These are phyloP conservation scores for Astragalus membranaceus DNA, from an alignment of 306 rosid genomes.

Conservation along the genomic window DNA sequence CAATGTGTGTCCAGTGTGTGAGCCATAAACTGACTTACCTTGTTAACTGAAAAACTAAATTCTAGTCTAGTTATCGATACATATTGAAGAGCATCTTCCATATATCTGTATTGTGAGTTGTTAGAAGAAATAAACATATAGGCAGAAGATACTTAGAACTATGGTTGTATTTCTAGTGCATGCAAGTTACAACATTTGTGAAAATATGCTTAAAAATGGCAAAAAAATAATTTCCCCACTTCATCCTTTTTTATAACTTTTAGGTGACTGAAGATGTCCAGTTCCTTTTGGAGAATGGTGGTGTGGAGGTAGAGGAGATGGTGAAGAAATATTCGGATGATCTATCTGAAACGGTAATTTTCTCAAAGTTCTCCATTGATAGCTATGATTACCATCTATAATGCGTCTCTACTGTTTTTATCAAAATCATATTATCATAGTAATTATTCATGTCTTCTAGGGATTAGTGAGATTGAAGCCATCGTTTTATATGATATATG, in stretches of 20 bases:
- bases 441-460: neutral
- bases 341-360: constrained; percentile 49
- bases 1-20: too few relatives aligned
- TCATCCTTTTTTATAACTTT: too few relatives aligned
- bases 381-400: neutral
- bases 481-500: too few relatives aligned
- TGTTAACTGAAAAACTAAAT: too few relatives aligned
- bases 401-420: neutral
- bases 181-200: neutral
- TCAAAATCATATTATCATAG: neutral
- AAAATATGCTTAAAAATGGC: neutral
- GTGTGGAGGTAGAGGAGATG: constrained; percentile 37
- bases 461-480: neutral
- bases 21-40: too few relatives aligned
- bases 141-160: neutral
- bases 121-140: too few relatives aligned
- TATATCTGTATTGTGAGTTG: too few relatives aligned
- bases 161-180: neutral
- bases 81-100: too few relatives aligned
- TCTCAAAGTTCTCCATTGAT: constrained; percentile 18
- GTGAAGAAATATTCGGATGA: constrained; percentile 50
- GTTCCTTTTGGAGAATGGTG: constrained; percentile 46
- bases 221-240: neutral
- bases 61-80: too few relatives aligned
- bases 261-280: constrained; percentile 38